These are phyloP conservation scores for Fistulifera pelliculosa DNA, from an alignment of 108 stramenopile species.

Conservation along the genomic window DNA sequence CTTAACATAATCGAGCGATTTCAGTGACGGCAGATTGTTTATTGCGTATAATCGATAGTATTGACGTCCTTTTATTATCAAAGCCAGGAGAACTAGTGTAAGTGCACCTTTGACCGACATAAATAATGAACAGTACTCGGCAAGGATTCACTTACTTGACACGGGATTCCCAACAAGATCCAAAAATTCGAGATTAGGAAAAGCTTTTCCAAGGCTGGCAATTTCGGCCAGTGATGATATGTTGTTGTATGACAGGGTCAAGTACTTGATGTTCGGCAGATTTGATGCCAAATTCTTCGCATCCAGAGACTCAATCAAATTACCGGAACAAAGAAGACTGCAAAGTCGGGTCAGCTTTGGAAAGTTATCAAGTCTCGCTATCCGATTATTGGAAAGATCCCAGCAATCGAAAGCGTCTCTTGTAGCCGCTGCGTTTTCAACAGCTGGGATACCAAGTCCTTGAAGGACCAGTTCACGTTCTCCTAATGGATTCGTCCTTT, in stretches of 20 bases:
- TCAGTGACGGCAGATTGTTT: slow-evolving; percentile 58
- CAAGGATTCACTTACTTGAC: slow-evolving; percentile 49
- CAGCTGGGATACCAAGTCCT: slow-evolving; percentile 61
- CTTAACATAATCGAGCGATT: slow-evolving; percentile 59
- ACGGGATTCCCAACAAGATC: slow-evolving; percentile 70
- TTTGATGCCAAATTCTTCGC: slow-evolving; percentile 34
- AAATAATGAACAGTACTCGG: neutral
- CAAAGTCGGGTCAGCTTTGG: slow-evolving; percentile 45
- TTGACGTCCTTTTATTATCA: slow-evolving; percentile 76
- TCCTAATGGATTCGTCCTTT: slow-evolving; percentile 70
- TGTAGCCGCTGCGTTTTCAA: slow-evolving; percentile 73
- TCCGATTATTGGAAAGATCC: slow-evolving; percentile 73
- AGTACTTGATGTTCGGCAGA: slow-evolving; percentile 35
- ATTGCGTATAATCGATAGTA: slow-evolving; percentile 64
- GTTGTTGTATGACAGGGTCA: slow-evolving; percentile 57
- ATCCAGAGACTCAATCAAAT: slow-evolving; percentile 57
- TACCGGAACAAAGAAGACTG: slow-evolving; percentile 42
- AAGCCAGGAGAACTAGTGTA: no score
- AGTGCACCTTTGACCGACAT: no score
- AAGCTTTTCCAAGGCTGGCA: slow-evolving; percentile 56
- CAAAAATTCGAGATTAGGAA: slow-evolving; percentile 56
- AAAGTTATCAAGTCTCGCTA: slow-evolving; percentile 65
- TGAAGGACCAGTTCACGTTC: slow-evolving; percentile 78
- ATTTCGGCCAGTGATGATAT: slow-evolving; percentile 57
- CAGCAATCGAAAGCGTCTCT: slow-evolving; percentile 71